Conservation (phyloP, 495 filamentous ascomycete genomes). For the Aspergillus taichungensis region DNA sequence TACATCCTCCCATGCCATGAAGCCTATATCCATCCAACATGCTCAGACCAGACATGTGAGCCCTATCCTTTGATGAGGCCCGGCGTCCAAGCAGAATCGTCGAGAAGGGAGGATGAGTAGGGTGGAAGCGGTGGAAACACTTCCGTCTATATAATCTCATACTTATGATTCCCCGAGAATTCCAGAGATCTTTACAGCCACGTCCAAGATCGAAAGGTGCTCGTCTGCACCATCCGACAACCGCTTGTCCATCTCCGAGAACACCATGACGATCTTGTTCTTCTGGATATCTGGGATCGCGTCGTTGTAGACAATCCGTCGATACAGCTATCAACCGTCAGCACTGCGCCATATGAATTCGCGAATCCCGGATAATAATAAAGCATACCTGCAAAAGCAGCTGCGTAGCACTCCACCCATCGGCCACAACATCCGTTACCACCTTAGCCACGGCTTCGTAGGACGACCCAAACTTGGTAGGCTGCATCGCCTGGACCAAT, state of each 20-base stretch:
- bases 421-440: constrained; percentile 84
- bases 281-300: constrained; percentile 74
- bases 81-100: too few relatives aligned
- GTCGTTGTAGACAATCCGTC: constrained; percentile 75
- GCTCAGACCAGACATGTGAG: too few relatives aligned
- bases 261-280: constrained; percentile 78
- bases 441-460: constrained; percentile 69
- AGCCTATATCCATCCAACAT: too few relatives aligned
- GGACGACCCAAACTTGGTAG: constrained; percentile 49
- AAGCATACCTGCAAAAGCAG: constrained; percentile 67
- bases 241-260: constrained; percentile 89
- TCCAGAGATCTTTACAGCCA: constrained; percentile 69
- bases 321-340: constrained; percentile 57
- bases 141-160: not conserved
- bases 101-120: too few relatives aligned
- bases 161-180: constrained; percentile 46
- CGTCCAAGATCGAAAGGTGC: constrained; percentile 80
- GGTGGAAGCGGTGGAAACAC: too few relatives aligned
- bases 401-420: constrained; percentile 97
- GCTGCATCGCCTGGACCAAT: constrained; percentile 70
- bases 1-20: too few relatives aligned
- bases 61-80: too few relatives aligned
- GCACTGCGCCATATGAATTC: not conserved
- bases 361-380: constrained; percentile 1
- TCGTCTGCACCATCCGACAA: constrained; percentile 97